Percentiles rank a stretch among this genome's conserved stretches.
phyloP scores from a whole-genome alignment of 805 yeast genomes.

The Citeromyces nyonsensis region DNA sequence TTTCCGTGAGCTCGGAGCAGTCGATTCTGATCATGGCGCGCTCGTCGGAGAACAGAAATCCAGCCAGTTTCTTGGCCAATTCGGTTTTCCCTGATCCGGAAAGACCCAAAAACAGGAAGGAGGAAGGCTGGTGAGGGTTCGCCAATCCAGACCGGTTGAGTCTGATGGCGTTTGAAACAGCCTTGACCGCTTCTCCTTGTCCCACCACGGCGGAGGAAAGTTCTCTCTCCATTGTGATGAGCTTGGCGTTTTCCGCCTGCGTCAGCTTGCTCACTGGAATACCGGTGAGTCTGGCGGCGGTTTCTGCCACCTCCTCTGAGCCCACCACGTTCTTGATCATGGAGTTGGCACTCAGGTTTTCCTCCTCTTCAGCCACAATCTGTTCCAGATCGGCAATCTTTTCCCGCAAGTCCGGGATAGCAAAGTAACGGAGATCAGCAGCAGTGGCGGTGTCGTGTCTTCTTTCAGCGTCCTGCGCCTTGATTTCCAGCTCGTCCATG shows the following conservation, averaged over 20 bases:
- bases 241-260: slow-evolving; percentile 87
- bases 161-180: slow-evolving; percentile 91
- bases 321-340: slow-evolving; percentile 86
- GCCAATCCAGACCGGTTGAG: slow-evolving; percentile 88
- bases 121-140: slow-evolving; percentile 93
- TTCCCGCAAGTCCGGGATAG: slow-evolving; percentile 81
- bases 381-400: slow-evolving; percentile 65
- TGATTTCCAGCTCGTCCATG: slow-evolving; percentile 81
- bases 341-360: slow-evolving; percentile 27
- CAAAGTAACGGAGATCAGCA: slow-evolving; percentile 93
- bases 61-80: slow-evolving; percentile 92
- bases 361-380: slow-evolving; percentile 60
- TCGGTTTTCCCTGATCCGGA: slow-evolving; percentile 99
- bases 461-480: slow-evolving; percentile 94
- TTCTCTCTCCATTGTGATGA: slow-evolving; percentile 88
- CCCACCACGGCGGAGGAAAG: slow-evolving; percentile 81
- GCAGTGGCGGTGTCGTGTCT: slow-evolving; percentile 89
- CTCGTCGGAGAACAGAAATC: slow-evolving; percentile 90
- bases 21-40: slow-evolving; percentile 95
- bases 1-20: slow-evolving; percentile 92
- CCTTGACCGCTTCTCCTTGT: slow-evolving; percentile 89
- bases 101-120: slow-evolving; percentile 86
- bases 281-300: slow-evolving; percentile 91
- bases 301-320: slow-evolving; percentile 36
- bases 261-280: slow-evolving; percentile 91